Base-by-base conservation (phyloP, 495 filamentous ascomycete species). In the Clohesyomyces aquaticus region DNA sequence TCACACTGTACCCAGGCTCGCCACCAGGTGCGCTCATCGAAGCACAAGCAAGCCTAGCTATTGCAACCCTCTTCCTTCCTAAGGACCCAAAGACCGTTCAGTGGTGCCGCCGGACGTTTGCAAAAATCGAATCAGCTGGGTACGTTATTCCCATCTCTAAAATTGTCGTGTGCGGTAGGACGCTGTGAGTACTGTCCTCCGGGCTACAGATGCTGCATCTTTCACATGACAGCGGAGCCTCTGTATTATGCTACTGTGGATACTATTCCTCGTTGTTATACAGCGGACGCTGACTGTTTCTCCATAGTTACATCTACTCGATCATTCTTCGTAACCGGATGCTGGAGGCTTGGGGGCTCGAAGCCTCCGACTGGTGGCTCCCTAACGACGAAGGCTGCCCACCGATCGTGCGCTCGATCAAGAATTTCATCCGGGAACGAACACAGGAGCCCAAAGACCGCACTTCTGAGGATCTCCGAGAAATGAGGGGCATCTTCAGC, bases 81-180 rank as follows among this genome's bases (percentile, higher is more conserved):
- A 86, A 83, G 56, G 88, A 96, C 27, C 65, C 76, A 23, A 85
- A 79, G 71, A 83, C 95, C 73, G 80, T 84, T n/a, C 88, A 87
- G 80, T 98, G 93, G 93, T 81, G 85, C 63, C 86, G 91, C 58
- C 82, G 83, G 70, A 93, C 91, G 74, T 82, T 94, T 72, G 91
- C 88, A 16, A 73, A 82, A 57, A 80, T 96, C 59, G 94, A 98
- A 75, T 79, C 82, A 62, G 78, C 86, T 71, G 94, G 94, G 94
- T 97, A 75, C 78, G 91, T 81, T 23, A 35, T 29, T n/a, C 22
- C 23, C 3, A 26, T 19, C n/a, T n/a, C 22, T 27, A n/a, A n/a
- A 27, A 19, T 54, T 2, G 9, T 14, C 19, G 14, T 38, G 32
- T 38, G 32, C 14, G 6, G 6, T 38, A 14, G 18, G 43, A 6